Base-by-base conservation (phyloP, 1,284 basidiomycete species). In the Gomphus bonarii region DNA sequence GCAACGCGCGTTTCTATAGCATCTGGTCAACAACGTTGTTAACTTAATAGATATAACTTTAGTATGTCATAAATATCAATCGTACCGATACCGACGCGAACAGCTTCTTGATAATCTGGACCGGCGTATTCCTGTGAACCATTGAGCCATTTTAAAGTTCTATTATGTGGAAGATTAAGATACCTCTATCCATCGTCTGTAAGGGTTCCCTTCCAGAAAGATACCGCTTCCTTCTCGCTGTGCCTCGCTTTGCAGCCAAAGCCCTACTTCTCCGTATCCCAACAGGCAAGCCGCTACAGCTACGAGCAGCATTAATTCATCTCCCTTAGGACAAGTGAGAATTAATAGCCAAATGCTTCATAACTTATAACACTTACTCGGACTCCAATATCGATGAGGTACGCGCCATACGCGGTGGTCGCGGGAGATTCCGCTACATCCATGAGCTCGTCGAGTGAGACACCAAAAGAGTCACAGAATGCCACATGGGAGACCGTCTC, bases 241-340 rank as follows among this genome's bases (percentile, higher is more conserved):
- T 0, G 82, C 75, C 60, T 85, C 76, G 52, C 73, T 78, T 68
- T 78, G 79, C 49, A 89, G 72, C 86, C 82, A 95, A 43, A 91
- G 72, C 0, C 93, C 95, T 0, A 95, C 90, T 68, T 97, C 91
- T n/a, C 92, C 95, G 65, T 97, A 98, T 0, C 95, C 95, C 0
- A 97, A 72, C 12, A 97, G 74, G 68, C 95, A 98, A 4, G 90
- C 86, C 16, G 87, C 82, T 1, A 95, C 79, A 0, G 91, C 89
- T 67, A 97, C 84, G 22, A 89, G 70, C 11, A 95, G 72, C 60
- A 83, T 85, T 30, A 84, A 79, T 12, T 81, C 69, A 65, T 93
- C 89, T 3, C 91, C 76, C 82, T 86, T 58, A 9, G 2, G 6
- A 6, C 16, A 28, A n/a, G 30, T 31, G 52, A 59, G 20, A 14